Base-by-base conservation (phyloP, 352 stramenopile species). In the Proteromonas lacertae region DNA sequence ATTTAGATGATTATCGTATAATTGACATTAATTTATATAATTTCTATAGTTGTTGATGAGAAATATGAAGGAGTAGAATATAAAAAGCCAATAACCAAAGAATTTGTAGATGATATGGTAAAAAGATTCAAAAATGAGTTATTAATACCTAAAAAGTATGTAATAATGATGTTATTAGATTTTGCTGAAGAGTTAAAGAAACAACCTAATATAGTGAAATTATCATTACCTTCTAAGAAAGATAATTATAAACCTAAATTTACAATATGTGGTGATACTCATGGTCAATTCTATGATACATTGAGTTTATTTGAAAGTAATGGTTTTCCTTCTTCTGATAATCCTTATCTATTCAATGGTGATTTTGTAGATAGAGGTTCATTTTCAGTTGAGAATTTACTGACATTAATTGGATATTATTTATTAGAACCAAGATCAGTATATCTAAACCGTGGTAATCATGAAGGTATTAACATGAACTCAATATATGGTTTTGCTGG, bases 381-480 rank as follows among this genome's bases (percentile, higher is more conserved):
- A 32, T 97, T 96, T 50, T 90, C 69, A 20, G 76, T 96, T 21
- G 87, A 99, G 52, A 82, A 94, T 16, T 81, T 96, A 38, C 55
- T 93, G 35, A 91, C 79, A 34, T 74, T 93, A 22, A 80, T 99
- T 29, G 55, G 76, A 8, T 91, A 88, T 60, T 95, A 95, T 53
- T n/a, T 48, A 93, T 6, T 64, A 77, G 41, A 79, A 79, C 47
- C 82, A 80, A 2, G 43, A 50, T 16, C 56, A 51, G 34, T 96
- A 22, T 74, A 91, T 47, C 52, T 96, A 47, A 63, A 80, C 18
- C 57, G 84, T 36, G 82, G 81, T 7, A 96, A 96, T 59, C 81
- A 96, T 53, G 82, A 96, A 58, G 93, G 75, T 21, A 92, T 90
- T 57, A 93, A 93, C 55, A 96, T 99, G 80, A 97, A 96, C 62